Evolutionary conservation across 2,329 filamentous ascomycete genomes (phyloP).

Genomic region (Stachybotrys chartarum): DNA sequence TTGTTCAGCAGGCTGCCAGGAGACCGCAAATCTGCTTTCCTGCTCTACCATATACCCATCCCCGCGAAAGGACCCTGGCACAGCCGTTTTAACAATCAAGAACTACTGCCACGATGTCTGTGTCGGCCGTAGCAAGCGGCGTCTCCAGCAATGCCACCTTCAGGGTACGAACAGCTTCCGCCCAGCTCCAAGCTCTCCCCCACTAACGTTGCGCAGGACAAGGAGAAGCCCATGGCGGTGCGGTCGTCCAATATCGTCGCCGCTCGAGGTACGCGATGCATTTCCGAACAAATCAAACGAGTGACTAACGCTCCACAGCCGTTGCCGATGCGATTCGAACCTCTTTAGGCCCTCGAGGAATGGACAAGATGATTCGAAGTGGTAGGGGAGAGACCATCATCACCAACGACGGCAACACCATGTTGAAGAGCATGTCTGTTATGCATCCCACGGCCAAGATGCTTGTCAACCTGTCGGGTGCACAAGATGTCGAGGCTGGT

Average conservation of each 20-base stretch:
- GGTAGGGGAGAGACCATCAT: conserved; percentile 97
- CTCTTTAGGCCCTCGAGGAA: conserved; percentile 89
- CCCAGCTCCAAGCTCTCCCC: conserved; percentile 25
- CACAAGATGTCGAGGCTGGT: conserved; percentile 96
- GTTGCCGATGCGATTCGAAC: conserved; percentile 97
- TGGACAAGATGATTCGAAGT: conserved; percentile 99
- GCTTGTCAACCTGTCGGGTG: conserved; percentile 93
- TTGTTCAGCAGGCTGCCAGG: conserved; percentile 16
- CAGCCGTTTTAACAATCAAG: conserved; percentile 23
- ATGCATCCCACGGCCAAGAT: conserved; percentile 99
- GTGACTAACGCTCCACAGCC: conserved; percentile 43
- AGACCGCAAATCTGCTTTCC: conserved; percentile 19
- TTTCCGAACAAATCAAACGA: conserved; percentile 1
- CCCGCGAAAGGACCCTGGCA: conserved; percentile 15
- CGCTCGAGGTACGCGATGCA: conserved; percentile 64
- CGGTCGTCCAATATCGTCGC: conserved; percentile 95
- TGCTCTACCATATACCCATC: conserved; percentile 20
- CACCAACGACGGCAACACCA: conserved; percentile 98
- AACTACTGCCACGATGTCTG: conserved; percentile 34
- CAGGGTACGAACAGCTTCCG: conserved; percentile 37
- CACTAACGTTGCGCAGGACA: conserved; percentile 50
- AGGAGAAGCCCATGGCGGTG: conserved; percentile 98
- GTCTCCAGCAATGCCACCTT: conserved; percentile 47
- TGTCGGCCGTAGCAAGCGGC: conserved; percentile 26
- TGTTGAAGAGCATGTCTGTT: conserved; percentile 98